A percentile compares a stretch with the other conserved stretches of the same genome.
These are phyloP conservation scores for Tanacetum coccineum DNA, from an alignment of 129 eudicot genomes.

Conservation along the genomic window DNA sequence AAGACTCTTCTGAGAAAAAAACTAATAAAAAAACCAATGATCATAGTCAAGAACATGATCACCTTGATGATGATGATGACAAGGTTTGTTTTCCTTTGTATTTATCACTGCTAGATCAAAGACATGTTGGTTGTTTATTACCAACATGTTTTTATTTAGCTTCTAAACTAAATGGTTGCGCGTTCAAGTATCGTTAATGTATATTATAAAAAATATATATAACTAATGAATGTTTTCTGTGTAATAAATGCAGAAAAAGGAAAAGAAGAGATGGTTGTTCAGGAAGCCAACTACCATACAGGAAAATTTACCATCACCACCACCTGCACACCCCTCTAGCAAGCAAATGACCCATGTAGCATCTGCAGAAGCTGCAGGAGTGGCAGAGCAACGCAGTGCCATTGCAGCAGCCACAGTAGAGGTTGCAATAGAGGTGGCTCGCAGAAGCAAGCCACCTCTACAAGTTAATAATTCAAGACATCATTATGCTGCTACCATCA, in stretches of 20 bases:
- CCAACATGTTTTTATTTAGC: no score
- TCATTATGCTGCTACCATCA: constrained; percentile 47
- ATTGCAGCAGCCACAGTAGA: constrained; percentile 52
- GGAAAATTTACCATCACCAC: constrained; percentile 17
- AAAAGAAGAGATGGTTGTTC: constrained; percentile 62
- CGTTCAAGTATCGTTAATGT: no score
- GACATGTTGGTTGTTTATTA: no score
- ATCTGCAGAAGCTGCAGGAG: constrained; percentile 9
- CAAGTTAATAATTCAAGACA: constrained; percentile 26
- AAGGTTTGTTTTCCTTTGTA: constrained; percentile 36
- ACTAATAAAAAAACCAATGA: constrained; percentile 24
- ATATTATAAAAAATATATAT: neutral
- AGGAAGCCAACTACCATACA: constrained; percentile 36
- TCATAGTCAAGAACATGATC: constrained; percentile 18
- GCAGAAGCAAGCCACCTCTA: constrained; percentile 31
- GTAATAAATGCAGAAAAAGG: constrained; percentile 41
- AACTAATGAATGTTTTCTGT: neutral
- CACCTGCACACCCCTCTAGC: no score
- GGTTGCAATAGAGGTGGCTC: constrained; percentile 55
- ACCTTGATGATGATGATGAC: constrained; percentile 45
- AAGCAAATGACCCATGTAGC: neutral
- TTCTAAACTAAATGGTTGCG: no score
- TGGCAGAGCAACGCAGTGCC: constrained; percentile 46
- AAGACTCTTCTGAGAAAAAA: constrained; percentile 30
- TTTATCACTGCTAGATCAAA: no score